Conservation (phyloP, 2,329 filamentous ascomycete genomes). For the Fusarium humuli region DNA sequence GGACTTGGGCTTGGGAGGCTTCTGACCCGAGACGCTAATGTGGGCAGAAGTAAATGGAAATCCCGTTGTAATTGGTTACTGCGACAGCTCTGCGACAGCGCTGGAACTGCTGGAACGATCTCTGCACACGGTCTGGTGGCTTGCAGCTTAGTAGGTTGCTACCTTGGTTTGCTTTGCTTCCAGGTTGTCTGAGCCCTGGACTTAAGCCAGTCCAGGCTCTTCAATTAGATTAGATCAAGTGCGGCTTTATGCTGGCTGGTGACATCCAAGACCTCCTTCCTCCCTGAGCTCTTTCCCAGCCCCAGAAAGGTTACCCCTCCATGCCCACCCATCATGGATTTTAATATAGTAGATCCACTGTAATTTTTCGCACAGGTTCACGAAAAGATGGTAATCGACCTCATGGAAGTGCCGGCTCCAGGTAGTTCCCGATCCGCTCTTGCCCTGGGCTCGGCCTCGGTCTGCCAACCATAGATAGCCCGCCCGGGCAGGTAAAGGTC, state of each 20-base stretch:
- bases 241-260: constrained; percentile 18
- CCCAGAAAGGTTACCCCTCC: constrained; percentile 29
- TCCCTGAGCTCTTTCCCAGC: constrained; percentile 10
- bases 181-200: constrained; percentile 18
- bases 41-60: constrained; percentile 24
- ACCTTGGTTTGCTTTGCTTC: constrained; percentile 3
- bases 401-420: constrained; percentile 30
- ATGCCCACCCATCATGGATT: constrained; percentile 1
- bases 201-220: background rate
- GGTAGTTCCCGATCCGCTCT: constrained; percentile 10
- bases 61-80: constrained; percentile 40
- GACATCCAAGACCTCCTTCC: constrained; percentile 25
- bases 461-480: constrained; percentile 2
- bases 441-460: background rate
- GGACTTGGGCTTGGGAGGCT: constrained; percentile 29
- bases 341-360: constrained; percentile 1
- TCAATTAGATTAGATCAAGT: background rate
- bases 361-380: constrained; percentile 25
- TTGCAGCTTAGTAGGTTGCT: background rate
- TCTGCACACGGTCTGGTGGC: constrained; percentile 11
- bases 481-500: background rate
- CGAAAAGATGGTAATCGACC: constrained; percentile 8
- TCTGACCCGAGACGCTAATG: constrained; percentile 42
- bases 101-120: constrained; percentile 36
- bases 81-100: constrained; percentile 16